A percentile compares a stretch with the other conserved stretches of the same genome.
Evolutionary conservation across 495 filamentous ascomycete species (phyloP).

Genomic region (Penicillium antarcticum): DNA sequence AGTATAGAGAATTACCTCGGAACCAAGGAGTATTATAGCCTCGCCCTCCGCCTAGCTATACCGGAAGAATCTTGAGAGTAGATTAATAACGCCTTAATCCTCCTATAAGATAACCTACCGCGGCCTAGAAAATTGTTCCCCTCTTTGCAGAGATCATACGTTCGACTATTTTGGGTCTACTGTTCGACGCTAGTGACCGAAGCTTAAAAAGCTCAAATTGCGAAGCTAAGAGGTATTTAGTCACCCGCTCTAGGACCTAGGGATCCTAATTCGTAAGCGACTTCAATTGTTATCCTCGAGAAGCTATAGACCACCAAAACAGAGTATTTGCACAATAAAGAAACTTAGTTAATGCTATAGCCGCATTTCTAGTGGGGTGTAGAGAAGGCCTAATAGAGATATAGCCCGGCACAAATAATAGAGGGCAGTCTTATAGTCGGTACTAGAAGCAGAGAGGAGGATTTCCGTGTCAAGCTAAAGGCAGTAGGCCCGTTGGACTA

Average conservation of each 20-base stretch:
- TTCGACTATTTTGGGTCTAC: conserved; percentile 12
- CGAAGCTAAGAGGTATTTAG: neutral
- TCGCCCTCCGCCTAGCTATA: conserved; percentile 11
- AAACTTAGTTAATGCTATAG: conserved; percentile 9
- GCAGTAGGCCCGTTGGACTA: conserved; percentile 1
- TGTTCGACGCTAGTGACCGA: conserved; percentile 6
- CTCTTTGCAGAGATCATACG: neutral
- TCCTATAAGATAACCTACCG: neutral
- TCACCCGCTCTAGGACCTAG: neutral
- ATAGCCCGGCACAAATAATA: neutral
- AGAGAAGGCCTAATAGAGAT: conserved; percentile 1
- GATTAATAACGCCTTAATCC: neutral
- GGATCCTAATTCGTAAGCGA: neutral
- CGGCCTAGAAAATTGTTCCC: neutral
- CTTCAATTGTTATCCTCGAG: neutral
- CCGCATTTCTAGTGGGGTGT: conserved; percentile 2
- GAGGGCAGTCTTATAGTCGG: neutral
- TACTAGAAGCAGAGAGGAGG: neutral
- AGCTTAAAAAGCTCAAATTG: neutral
- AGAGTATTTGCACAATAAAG: conserved; percentile 4
- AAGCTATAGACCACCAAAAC: conserved; percentile 5
- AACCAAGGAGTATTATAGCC: conserved; percentile 1
- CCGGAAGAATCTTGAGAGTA: conserved; percentile 2
- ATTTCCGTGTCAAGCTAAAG: neutral
- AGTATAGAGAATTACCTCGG: conserved; percentile 5